phyloP scores from a whole-genome alignment of 148 eudicot species.

The Talinum fruticosum region DNA sequence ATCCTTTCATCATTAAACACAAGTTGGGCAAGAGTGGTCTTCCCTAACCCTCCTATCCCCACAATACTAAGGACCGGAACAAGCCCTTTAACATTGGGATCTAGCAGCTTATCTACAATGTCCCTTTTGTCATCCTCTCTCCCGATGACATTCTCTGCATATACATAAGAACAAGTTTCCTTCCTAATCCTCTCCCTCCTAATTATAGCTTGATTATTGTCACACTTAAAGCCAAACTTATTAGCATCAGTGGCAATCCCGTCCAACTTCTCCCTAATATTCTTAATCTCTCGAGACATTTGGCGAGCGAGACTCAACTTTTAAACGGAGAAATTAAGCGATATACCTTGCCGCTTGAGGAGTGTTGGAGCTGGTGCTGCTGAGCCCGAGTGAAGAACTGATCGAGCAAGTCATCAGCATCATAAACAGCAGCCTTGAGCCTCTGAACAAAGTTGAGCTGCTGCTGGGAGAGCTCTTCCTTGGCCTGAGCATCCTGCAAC shows the following conservation, averaged over 20 bases:
- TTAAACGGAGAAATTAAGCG: conserved; percentile 14
- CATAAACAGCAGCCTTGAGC: neutral
- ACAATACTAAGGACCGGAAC: conserved; percentile 18
- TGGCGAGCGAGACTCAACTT: neutral
- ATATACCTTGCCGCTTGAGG: neutral
- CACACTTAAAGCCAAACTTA: neutral
- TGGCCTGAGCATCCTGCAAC: conserved; percentile 24
- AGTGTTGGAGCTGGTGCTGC: neutral
- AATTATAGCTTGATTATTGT: neutral
- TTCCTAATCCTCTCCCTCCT: conserved; percentile 9
- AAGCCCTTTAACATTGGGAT: neutral
- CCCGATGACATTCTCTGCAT: conserved; percentile 11
- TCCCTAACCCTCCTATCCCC: conserved; percentile 34
- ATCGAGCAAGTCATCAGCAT: neutral
- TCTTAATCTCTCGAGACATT: conserved; percentile 15
- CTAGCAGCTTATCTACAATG: conserved; percentile 13
- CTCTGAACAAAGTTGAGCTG: neutral
- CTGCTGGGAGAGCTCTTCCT: neutral
- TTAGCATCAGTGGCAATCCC: conserved; percentile 15
- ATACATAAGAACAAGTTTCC: conserved; percentile 21
- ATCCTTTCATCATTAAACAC: conserved; percentile 14
- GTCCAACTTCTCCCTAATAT: neutral
- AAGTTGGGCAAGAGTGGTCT: conserved; percentile 30
- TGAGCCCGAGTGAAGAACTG: neutral
- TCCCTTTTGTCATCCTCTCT: conserved; percentile 21